Percentiles rank a stretch among this genome's conserved stretches.
These are phyloP conservation scores for Exophiala calicioides DNA, from an alignment of 2,329 filamentous ascomycete genomes.

Conservation along the genomic window DNA sequence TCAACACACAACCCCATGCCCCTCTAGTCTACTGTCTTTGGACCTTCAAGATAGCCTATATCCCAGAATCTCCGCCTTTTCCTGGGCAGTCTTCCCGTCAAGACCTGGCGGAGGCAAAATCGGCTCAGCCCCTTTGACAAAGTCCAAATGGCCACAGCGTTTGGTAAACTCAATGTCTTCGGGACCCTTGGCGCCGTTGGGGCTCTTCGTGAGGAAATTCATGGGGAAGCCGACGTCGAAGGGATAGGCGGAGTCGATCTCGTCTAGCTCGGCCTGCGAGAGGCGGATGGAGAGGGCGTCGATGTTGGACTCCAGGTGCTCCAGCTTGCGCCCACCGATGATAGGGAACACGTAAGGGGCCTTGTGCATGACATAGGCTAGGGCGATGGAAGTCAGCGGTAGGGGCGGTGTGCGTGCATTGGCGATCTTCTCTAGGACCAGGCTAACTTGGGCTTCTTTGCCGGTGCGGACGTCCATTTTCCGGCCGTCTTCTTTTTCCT, in stretches of 20 bases:
- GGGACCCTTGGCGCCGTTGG: constrained; percentile 10
- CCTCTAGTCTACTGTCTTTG: no score
- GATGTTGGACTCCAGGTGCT: constrained; percentile 58
- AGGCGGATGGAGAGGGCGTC: constrained; percentile 55
- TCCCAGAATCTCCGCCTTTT: neutral
- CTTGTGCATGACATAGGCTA: constrained; percentile 57
- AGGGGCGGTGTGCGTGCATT: constrained; percentile 19
- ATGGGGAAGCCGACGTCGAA: constrained; percentile 61
- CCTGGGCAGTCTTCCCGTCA: neutral
- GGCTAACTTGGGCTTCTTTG: constrained; percentile 25
- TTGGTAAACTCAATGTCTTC: constrained; percentile 18
- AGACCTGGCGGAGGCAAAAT: neutral
- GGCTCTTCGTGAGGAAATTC: constrained; percentile 39
- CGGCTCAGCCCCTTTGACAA: constrained; percentile 12
- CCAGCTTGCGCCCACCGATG: constrained; percentile 54
- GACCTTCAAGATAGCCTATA: neutral
- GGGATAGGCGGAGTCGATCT: constrained; percentile 54
- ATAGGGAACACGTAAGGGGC: constrained; percentile 57
- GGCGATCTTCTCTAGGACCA: constrained; percentile 27
- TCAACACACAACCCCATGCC: neutral
- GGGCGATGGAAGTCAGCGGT: constrained; percentile 35
- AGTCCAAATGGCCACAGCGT: constrained; percentile 21
- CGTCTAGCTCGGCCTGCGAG: constrained; percentile 54
- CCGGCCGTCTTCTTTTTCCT: neutral
- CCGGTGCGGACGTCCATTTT: constrained; percentile 8